Evolutionary conservation across 225 moss, liverwort and hornwort genomes (phyloP).

Genomic region (Ulota crispa): DNA sequence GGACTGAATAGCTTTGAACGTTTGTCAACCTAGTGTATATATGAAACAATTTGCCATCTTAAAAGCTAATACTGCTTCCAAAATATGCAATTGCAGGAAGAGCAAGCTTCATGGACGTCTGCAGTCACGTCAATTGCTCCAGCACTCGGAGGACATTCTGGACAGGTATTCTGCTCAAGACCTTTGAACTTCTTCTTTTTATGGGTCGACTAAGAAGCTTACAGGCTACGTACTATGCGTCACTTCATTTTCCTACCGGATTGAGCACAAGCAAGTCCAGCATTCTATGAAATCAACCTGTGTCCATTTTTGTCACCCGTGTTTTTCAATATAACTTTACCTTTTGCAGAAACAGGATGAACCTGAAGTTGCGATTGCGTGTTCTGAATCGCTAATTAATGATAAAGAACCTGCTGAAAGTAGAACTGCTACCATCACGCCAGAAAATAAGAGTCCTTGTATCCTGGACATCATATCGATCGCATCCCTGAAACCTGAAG

Average conservation of each 20-base stretch:
- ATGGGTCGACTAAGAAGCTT: conserved; percentile 15
- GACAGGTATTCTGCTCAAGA: conserved; percentile 42
- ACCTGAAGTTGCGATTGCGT: conserved; percentile 48
- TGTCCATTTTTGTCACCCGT: conserved; percentile 15
- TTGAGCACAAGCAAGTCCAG: conserved; percentile 26
- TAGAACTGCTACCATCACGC: conserved; percentile 37
- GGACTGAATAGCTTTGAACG: conserved; percentile 15
- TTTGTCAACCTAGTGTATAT: conserved; percentile 1
- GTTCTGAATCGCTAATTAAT: conserved; percentile 42
- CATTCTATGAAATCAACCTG: conserved; percentile 12
- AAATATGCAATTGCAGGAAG: conserved; percentile 37
- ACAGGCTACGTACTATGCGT: background rate
- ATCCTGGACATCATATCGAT: conserved; percentile 24
- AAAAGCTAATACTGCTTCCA: background rate
- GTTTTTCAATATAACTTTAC: conserved; percentile 36
- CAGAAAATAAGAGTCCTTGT: conserved; percentile 36
- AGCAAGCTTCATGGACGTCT: conserved; percentile 49
- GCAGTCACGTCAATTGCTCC: conserved; percentile 46
- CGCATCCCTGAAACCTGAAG: conserved; percentile 31
- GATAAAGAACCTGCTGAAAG: conserved; percentile 50
- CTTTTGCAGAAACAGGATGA: conserved; percentile 63
- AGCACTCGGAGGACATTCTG: conserved; percentile 42
- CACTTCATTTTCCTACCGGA: conserved; percentile 14
- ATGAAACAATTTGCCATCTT: background rate
- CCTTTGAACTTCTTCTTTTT: conserved; percentile 21